Evolutionary conservation across 169 alveolate genomes (phyloP).

Genomic region (Eimeria necatrix): DNA sequence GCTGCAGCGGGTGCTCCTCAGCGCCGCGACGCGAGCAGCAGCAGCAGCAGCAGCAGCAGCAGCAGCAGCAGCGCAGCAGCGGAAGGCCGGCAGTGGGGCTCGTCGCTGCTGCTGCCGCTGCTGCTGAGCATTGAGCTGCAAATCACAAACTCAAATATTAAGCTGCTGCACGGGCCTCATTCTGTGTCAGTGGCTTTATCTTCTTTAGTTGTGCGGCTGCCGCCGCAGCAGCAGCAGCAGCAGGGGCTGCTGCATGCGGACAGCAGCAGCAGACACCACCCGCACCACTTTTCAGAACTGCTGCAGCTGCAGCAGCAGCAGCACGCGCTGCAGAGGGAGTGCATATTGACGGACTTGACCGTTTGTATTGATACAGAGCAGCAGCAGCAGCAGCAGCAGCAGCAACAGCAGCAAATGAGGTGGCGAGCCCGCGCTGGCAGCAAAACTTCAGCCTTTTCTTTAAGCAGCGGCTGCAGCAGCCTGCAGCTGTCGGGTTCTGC

Average conservation of each 20-base stretch:
- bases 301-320: constrained; percentile 59
- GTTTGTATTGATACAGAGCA: constrained; percentile 45
- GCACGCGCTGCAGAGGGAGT: constrained; percentile 50
- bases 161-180: constrained; percentile 53
- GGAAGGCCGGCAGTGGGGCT: constrained; percentile 44
- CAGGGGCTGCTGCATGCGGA: not conserved
- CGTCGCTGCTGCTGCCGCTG: constrained; percentile 56
- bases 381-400: constrained; percentile 57
- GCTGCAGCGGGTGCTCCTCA: not conserved
- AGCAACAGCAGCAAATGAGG: constrained; percentile 10
- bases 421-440: constrained; percentile 10
- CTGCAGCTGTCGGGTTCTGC: not conserved
- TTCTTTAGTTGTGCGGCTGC: not conserved
- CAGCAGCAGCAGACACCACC: constrained; percentile 24
- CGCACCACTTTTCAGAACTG: constrained; percentile 39
- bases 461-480: not conserved
- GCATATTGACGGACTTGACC: constrained; percentile 5
- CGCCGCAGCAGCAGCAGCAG: constrained; percentile 58
- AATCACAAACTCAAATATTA: not conserved
- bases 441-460: too few species aligned
- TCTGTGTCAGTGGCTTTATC: constrained; percentile 17
- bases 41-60: constrained; percentile 16
- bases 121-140: constrained; percentile 47
- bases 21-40: not conserved
- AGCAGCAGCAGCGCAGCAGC: constrained; percentile 34